Evolutionary conservation across 331 rosid species (phyloP).

Genomic region (Cydonia oblonga): DNA sequence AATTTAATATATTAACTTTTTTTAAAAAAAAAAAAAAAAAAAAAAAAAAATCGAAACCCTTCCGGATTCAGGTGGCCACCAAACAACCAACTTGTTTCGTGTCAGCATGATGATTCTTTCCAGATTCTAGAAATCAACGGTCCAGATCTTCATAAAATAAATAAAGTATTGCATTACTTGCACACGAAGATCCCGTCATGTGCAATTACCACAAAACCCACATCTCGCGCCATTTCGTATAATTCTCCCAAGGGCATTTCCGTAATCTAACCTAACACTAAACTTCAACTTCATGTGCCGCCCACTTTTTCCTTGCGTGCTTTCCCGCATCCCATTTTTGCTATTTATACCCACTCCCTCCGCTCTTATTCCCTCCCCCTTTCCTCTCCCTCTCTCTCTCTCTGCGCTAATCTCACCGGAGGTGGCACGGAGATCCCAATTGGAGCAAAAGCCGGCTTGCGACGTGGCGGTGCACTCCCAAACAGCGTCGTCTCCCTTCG

Average conservation of each 20-base stretch:
- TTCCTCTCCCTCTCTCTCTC: conserved; percentile 24
- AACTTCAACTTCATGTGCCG: conserved; percentile 41
- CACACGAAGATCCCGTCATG: conserved; percentile 1
- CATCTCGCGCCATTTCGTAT: not conserved
- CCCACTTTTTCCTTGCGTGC: conserved; percentile 21
- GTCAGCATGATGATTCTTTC: not conserved
- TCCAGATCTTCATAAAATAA: not conserved
- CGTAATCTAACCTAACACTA: not conserved
- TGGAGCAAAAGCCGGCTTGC: conserved; percentile 12
- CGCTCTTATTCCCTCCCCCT: conserved; percentile 9
- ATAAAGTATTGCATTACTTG: conserved; percentile 6
- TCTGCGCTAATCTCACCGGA: not conserved
- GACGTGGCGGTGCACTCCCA: conserved; percentile 6
- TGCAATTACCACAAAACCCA: not conserved
- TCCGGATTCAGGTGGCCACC: conserved; percentile 4
- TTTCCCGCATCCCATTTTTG: not conserved
- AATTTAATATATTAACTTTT: too few relatives aligned
- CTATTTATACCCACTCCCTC: not conserved
- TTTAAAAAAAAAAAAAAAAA: too few relatives aligned
- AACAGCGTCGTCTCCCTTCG: not conserved
- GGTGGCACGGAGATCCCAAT: not conserved
- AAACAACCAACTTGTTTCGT: not conserved
- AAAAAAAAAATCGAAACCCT: too few relatives aligned
- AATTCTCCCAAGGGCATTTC: conserved; percentile 5
- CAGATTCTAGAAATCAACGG: conserved; percentile 1